Conservation (phyloP, 306 rosid species). For the Prunus kanzakura region DNA sequence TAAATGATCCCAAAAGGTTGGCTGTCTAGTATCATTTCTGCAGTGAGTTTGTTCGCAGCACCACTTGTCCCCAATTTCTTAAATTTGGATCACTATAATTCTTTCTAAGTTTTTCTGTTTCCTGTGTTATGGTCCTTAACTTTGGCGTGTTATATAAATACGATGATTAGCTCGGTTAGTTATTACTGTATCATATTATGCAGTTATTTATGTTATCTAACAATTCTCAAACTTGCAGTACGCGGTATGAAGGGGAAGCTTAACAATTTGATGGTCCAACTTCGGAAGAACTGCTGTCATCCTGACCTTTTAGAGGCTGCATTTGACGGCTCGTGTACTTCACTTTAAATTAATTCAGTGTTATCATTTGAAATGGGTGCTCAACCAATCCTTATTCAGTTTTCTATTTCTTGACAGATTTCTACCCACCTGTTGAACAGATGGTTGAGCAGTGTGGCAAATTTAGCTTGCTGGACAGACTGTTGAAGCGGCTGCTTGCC, state of each 20-base stretch:
- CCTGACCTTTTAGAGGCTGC: constrained; percentile 79
- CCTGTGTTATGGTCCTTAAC: background rate
- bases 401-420: constrained; percentile 35
- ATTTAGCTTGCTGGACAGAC: constrained; percentile 71
- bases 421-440: constrained; percentile 76
- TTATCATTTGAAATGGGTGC: constrained; percentile 7
- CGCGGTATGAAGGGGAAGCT: constrained; percentile 24
- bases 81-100: too few relatives aligned
- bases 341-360: constrained; percentile 1
- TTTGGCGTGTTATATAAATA: background rate
- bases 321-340: constrained; percentile 58
- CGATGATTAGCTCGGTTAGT: background rate
- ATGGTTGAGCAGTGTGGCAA: constrained; percentile 86
- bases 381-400: constrained; percentile 10
- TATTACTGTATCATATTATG: background rate
- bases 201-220: background rate
- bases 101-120: background rate
- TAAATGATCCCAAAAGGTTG: background rate
- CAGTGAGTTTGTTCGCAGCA: background rate
- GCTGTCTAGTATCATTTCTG: background rate
- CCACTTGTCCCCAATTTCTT: background rate
- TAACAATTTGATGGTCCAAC: constrained; percentile 73
- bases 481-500: constrained; percentile 60
- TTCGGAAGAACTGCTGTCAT: constrained; percentile 94
- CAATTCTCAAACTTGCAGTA: constrained; percentile 40